Evolutionary conservation across 2,329 filamentous ascomycete genomes (phyloP).

Genomic region (Stemphylium lycopersici): DNA sequence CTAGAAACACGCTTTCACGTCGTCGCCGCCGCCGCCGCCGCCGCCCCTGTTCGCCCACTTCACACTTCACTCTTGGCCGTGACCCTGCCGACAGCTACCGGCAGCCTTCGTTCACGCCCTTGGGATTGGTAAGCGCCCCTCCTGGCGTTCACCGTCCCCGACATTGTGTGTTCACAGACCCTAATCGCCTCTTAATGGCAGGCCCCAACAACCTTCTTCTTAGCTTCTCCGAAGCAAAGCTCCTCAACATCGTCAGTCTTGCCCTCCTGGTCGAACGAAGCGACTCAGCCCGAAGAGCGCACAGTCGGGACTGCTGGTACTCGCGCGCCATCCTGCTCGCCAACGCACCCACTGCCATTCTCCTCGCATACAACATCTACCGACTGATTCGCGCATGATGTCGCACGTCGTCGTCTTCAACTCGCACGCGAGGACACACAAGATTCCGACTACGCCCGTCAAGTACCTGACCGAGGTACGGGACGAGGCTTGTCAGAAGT

Average conservation of each 20-base stretch:
- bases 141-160: slow-evolving; percentile 19
- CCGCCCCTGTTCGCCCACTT: background rate
- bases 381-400: slow-evolving; percentile 65
- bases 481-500: slow-evolving; percentile 84
- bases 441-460: slow-evolving; percentile 80
- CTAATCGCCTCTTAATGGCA: slow-evolving; percentile 41
- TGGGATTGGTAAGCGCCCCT: slow-evolving; percentile 25
- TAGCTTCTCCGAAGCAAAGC: slow-evolving; percentile 38
- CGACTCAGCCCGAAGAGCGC: slow-evolving; percentile 32
- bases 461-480: slow-evolving; percentile 86
- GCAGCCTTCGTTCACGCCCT: background rate
- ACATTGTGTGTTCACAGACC: slow-evolving; percentile 12
- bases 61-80: background rate
- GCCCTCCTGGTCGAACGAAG: slow-evolving; percentile 36
- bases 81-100: background rate
- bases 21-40: no score
- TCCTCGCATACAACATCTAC: slow-evolving; percentile 36
- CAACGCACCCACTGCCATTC: slow-evolving; percentile 33
- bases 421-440: slow-evolving; percentile 75
- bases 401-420: slow-evolving; percentile 89
- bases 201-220: slow-evolving; percentile 39
- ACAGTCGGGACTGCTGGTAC: slow-evolving; percentile 36
- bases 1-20: no score
- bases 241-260: slow-evolving; percentile 43
- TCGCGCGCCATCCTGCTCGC: slow-evolving; percentile 32